Percentiles rank a stretch among this genome's conserved stretches.
phyloP scores from a whole-genome alignment of 257 asterid species.

The Verbascum thapsus region DNA sequence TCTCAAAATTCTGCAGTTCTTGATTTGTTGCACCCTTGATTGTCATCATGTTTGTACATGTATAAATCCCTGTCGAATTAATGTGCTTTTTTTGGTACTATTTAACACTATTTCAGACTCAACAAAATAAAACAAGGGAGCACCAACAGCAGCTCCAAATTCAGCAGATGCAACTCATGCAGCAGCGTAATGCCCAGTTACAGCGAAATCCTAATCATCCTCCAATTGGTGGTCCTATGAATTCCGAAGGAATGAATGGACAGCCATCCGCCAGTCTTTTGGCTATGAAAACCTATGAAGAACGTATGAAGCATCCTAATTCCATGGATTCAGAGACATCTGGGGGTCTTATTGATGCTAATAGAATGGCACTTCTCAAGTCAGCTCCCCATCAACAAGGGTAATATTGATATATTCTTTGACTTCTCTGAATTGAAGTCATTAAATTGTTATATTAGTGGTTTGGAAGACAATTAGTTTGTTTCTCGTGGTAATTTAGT shows the following conservation, averaged over 20 bases:
- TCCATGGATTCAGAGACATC: constrained; percentile 95
- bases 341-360: constrained; percentile 77
- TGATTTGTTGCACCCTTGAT: neutral
- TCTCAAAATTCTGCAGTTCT: constrained; percentile 28
- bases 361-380: constrained; percentile 92
- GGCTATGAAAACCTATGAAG: constrained; percentile 97
- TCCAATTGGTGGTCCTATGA: constrained; percentile 82
- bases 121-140: constrained; percentile 92
- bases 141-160: constrained; percentile 92
- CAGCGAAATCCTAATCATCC: constrained; percentile 93
- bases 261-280: constrained; percentile 95
- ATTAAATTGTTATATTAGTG: neutral
- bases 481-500: constrained; percentile 54
- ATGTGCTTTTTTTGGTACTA: constrained; percentile 15
- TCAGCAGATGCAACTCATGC: constrained; percentile 96
- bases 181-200: constrained; percentile 87
- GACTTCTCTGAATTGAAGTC: constrained; percentile 10
- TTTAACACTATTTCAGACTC: constrained; percentile 57
- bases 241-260: constrained; percentile 86
- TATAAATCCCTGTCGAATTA: neutral
- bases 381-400: constrained; percentile 92
- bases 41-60: constrained; percentile 5
- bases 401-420: constrained; percentile 43
- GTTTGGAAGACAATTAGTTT: constrained; percentile 5
- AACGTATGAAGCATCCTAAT: constrained; percentile 88